Conservation (phyloP, 2,329 filamentous ascomycete species). For the Pestalotiopsis sp. region DNA sequence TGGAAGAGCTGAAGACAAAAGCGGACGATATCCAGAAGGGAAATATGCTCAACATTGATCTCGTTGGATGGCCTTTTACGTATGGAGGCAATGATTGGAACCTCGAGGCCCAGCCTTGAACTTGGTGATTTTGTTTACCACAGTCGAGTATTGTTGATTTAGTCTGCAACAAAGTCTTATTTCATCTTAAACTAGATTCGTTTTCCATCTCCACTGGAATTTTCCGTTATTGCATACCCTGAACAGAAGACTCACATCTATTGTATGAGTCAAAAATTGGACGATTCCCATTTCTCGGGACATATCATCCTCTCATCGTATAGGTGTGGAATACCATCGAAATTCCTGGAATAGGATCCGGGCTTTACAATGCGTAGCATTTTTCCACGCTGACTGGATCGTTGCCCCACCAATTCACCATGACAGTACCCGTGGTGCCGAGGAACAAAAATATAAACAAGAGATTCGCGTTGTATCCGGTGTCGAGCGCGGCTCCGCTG, state of each 20-base stretch:
- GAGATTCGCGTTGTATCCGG: constrained; percentile 65
- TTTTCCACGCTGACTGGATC: constrained; percentile 56
- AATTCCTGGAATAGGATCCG: too few relatives aligned
- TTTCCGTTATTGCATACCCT: too few relatives aligned
- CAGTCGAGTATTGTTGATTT: too few relatives aligned
- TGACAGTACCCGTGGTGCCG: constrained; percentile 56
- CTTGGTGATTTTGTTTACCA: too few relatives aligned
- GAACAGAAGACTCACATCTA: too few relatives aligned
- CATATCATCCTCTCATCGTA: too few relatives aligned
- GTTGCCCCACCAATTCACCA: constrained; percentile 70
- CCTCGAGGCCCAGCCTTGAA: background rate
- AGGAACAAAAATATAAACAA: constrained; percentile 64
- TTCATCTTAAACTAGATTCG: too few relatives aligned
- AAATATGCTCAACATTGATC: constrained; percentile 18
- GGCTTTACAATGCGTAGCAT: constrained; percentile 52
- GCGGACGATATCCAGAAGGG: constrained; percentile 34
- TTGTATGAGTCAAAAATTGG: too few relatives aligned
- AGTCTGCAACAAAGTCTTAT: too few relatives aligned
- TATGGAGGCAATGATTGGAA: background rate
- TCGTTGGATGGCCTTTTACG: constrained; percentile 20
- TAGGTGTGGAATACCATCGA: too few relatives aligned
- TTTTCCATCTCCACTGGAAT: too few relatives aligned
- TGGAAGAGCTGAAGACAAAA: constrained; percentile 47
- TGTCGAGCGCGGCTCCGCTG: constrained; percentile 62
- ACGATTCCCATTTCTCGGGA: too few relatives aligned